Conservation (phyloP, 805 yeast genomes). For the Komagataella ulmi region DNA sequence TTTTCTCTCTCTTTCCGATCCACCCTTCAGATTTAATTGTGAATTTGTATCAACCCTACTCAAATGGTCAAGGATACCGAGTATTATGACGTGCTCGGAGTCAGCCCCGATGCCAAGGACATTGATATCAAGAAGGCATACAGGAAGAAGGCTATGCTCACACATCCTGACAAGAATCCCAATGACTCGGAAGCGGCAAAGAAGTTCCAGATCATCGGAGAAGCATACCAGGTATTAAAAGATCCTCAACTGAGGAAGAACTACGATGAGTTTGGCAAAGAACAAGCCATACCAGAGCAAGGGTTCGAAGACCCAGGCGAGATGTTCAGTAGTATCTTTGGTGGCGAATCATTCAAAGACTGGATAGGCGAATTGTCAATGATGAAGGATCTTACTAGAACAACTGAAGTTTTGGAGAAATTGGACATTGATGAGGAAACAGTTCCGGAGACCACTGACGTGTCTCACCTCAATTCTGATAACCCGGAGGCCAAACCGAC, state of each 20-base stretch:
- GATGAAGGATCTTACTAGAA: constrained; percentile 46
- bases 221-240: constrained; percentile 70
- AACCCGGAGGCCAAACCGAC: neutral
- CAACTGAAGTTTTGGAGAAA: constrained; percentile 35
- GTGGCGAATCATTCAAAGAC: constrained; percentile 66
- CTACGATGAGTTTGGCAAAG: constrained; percentile 82
- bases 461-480: neutral
- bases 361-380: constrained; percentile 72
- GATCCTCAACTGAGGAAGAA: constrained; percentile 54
- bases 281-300: constrained; percentile 50
- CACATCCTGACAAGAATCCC: constrained; percentile 97
- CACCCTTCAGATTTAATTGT: neutral
- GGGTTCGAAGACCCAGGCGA: constrained; percentile 83
- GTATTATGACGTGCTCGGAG: constrained; percentile 74
- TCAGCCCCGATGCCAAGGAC: constrained; percentile 56
- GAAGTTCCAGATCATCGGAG: constrained; percentile 65
- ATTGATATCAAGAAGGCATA: constrained; percentile 88
- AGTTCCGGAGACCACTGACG: neutral
- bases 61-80: constrained; percentile 73
- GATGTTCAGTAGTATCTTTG: constrained; percentile 72
- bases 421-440: constrained; percentile 9
- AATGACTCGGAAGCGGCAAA: constrained; percentile 82
- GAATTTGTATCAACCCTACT: neutral
- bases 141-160: constrained; percentile 74
- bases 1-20: neutral